Conservation (phyloP, 345 rosid genomes). For the Raphanus raphanistrum region DNA sequence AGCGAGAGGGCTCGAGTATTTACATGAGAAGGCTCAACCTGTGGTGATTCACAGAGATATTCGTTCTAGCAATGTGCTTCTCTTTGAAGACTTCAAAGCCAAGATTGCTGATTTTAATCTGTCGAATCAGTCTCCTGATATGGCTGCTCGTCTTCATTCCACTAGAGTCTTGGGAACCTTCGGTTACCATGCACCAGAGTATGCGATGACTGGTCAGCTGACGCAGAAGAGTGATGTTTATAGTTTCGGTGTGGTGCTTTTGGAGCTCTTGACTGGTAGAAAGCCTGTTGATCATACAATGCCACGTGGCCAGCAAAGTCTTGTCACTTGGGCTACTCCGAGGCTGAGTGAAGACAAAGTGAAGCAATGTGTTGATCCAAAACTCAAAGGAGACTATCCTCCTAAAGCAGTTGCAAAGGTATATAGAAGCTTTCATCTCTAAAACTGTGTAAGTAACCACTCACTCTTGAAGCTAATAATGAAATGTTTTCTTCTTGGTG, state of each 20-base stretch:
- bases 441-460: neutral
- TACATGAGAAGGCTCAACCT: slow-evolving; percentile 93
- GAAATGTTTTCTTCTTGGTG: neutral
- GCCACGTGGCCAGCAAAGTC: slow-evolving; percentile 99
- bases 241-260: slow-evolving; percentile 94
- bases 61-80: slow-evolving; percentile 94
- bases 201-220: slow-evolving; percentile 98
- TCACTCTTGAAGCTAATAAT: neutral
- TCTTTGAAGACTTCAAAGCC: slow-evolving; percentile 92
- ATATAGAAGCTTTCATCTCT: slow-evolving; percentile 11
- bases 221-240: slow-evolving; percentile 99
- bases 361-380: slow-evolving; percentile 96
- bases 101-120: slow-evolving; percentile 96
- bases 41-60: slow-evolving; percentile 87
- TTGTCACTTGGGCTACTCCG: slow-evolving; percentile 99
- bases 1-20: slow-evolving; percentile 91
- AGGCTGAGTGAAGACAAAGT: slow-evolving; percentile 97
- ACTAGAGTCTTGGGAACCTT: slow-evolving; percentile 98
- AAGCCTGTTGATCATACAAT: slow-evolving; percentile 99
- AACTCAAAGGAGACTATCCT: slow-evolving; percentile 91
- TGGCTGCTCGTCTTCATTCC: slow-evolving; percentile 99
- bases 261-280: slow-evolving; percentile 95
- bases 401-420: slow-evolving; percentile 98
- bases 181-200: slow-evolving; percentile 99
- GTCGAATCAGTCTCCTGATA: slow-evolving; percentile 97